These are phyloP conservation scores for Catunica adiposa DNA, from an alignment of 2,329 filamentous ascomycete species.

Conservation along the genomic window DNA sequence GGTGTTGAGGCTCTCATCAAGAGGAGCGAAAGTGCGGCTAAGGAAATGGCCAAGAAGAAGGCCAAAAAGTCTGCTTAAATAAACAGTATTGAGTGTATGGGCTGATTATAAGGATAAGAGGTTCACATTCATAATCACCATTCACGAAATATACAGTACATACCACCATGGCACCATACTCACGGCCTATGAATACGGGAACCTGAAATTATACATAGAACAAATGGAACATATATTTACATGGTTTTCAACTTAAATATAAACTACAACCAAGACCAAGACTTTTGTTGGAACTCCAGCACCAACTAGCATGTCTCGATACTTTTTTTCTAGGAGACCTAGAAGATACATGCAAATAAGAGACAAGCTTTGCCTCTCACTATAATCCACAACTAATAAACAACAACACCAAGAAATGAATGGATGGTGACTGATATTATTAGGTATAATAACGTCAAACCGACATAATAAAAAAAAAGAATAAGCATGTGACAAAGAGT, in stretches of 20 bases:
- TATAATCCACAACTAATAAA: not conserved
- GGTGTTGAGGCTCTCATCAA: slow-evolving; percentile 76
- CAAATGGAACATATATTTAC: not conserved
- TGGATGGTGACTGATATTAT: not conserved
- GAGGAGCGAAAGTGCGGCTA: slow-evolving; percentile 65
- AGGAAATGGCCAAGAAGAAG: slow-evolving; percentile 44
- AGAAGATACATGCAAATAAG: too few species aligned
- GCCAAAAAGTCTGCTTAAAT: slow-evolving; percentile 15
- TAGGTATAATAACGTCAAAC: not conserved
- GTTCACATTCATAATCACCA: not conserved
- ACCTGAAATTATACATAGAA: not conserved
- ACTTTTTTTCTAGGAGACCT: too few species aligned
- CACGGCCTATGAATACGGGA: too few species aligned
- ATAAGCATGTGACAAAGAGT: not conserved
- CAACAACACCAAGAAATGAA: not conserved
- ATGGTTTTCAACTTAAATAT: too few species aligned
- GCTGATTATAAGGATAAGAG: not conserved
- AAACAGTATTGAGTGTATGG: not conserved
- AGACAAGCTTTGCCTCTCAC: too few species aligned
- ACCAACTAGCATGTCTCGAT: too few species aligned
- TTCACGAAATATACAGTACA: too few species aligned
- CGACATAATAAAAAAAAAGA: not conserved
- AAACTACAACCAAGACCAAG: not conserved
- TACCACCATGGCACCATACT: too few species aligned
- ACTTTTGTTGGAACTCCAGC: too few species aligned